Conservation (phyloP, 208 protist genomes). For the Porcisia hertigi region DNA sequence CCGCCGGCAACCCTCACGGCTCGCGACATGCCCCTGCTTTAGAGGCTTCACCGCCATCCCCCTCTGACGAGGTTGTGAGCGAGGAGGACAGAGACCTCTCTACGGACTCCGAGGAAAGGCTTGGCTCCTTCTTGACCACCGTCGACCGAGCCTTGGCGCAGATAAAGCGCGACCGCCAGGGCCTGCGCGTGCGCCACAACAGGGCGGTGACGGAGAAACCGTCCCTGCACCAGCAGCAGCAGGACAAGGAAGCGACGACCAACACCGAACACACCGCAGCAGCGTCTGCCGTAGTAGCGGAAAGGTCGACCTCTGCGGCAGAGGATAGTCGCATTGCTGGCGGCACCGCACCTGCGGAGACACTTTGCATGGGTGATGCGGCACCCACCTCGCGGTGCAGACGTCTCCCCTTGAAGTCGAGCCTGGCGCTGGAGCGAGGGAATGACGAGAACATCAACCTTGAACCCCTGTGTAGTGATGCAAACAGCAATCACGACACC, state of each 20-base stretch:
- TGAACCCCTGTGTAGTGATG: not conserved
- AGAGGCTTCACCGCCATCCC: not conserved
- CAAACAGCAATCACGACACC: slow-evolving; percentile 7
- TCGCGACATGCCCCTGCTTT: not conserved
- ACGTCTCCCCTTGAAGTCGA: not conserved
- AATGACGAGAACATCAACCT: slow-evolving; percentile 18
- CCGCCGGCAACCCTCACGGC: no score
- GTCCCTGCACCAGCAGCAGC: not conserved
- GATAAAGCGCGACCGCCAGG: slow-evolving; percentile 14
- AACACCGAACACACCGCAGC: not conserved
- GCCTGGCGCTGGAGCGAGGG: slow-evolving; percentile 8
- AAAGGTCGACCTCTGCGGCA: not conserved
- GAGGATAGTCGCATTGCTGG: not conserved
- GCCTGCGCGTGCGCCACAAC: not conserved
- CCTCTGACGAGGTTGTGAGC: not conserved
- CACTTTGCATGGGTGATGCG: not conserved
- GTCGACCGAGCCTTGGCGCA: slow-evolving; percentile 21
- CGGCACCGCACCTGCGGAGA: not conserved
- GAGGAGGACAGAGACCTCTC: not conserved
- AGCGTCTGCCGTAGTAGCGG: not conserved
- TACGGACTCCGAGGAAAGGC: slow-evolving; percentile 4
- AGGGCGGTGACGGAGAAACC: not conserved
- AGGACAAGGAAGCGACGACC: no score
- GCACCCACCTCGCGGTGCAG: not conserved
- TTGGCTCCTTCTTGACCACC: slow-evolving; percentile 22